phyloP scores from a whole-genome alignment of 2,329 filamentous ascomycete species.

The Fusarium sp. region DNA sequence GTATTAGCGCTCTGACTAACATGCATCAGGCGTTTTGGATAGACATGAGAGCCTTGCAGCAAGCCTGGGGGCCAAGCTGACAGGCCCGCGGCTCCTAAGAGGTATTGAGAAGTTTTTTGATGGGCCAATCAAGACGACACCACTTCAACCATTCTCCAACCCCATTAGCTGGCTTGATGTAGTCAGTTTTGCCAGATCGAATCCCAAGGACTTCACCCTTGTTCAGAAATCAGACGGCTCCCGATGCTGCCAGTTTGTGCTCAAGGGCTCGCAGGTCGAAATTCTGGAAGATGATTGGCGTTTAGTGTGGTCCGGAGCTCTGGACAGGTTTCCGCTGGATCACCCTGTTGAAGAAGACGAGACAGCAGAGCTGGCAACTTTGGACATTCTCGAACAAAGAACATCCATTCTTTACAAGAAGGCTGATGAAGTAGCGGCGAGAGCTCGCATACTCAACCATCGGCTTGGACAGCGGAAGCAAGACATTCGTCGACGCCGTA shows the following conservation, averaged over 20 bases:
- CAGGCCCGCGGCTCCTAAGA: slow-evolving; percentile 85
- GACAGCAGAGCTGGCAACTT: slow-evolving; percentile 83
- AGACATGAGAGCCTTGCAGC: slow-evolving; percentile 89
- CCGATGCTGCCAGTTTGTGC: slow-evolving; percentile 83
- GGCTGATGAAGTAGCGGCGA: slow-evolving; percentile 77
- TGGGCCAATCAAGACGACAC: slow-evolving; percentile 73
- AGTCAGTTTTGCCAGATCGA: slow-evolving; percentile 84
- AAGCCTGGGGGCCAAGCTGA: slow-evolving; percentile 85
- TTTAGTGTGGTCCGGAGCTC: slow-evolving; percentile 83
- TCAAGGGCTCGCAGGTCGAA: slow-evolving; percentile 84
- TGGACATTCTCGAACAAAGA: slow-evolving; percentile 86
- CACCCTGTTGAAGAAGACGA: slow-evolving; percentile 89
- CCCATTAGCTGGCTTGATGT: slow-evolving; percentile 87
- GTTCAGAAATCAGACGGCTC: slow-evolving; percentile 76
- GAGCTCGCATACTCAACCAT: slow-evolving; percentile 82
- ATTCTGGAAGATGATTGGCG: slow-evolving; percentile 91
- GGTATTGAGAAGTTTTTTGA: slow-evolving; percentile 90
- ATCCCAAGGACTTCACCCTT: slow-evolving; percentile 82
- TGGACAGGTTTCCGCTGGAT: slow-evolving; percentile 82
- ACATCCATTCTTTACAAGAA: slow-evolving; percentile 82
- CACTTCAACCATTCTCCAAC: slow-evolving; percentile 69
- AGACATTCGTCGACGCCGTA: slow-evolving; percentile 50
- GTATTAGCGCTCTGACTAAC: slow-evolving; percentile 35
- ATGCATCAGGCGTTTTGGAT: slow-evolving; percentile 75
- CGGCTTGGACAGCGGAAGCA: slow-evolving; percentile 64